Conservation (phyloP, 1,139 yeast species). For the Pichia sp. region DNA sequence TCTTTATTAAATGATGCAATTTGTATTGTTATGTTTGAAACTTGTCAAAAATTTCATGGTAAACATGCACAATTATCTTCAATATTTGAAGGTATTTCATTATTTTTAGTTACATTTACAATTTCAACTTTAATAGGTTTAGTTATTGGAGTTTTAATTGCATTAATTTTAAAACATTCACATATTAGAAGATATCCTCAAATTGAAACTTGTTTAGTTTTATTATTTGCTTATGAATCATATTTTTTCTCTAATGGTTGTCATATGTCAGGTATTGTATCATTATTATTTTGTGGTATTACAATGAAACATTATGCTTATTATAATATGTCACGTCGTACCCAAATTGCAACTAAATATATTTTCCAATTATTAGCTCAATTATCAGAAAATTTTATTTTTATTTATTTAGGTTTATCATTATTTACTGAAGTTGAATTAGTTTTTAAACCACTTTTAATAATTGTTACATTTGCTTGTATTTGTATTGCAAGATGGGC, state of each 20-base stretch:
- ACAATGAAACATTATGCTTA: constrained; percentile 96
- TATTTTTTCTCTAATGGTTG: constrained; percentile 98
- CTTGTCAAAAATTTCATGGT: constrained; percentile 94
- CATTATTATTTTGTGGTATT: constrained; percentile 90
- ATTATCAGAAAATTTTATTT: constrained; percentile 91
- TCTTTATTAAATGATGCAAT: constrained; percentile 93
- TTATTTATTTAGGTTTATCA: constrained; percentile 89
- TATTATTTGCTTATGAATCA: constrained; percentile 89
- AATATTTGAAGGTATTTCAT: constrained; percentile 87
- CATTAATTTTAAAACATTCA: constrained; percentile 83
- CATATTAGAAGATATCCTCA: constrained; percentile 92
- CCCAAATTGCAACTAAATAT: constrained; percentile 94
- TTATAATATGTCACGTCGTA: constrained; percentile 93
- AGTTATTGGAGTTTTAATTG: constrained; percentile 79
- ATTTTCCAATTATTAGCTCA: constrained; percentile 92
- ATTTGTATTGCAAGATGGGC: constrained; percentile 96
- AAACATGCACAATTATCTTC: constrained; percentile 69
- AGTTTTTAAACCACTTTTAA: constrained; percentile 87
- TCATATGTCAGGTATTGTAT: constrained; percentile 98
- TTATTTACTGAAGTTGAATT: constrained; percentile 92
- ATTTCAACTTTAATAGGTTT: constrained; percentile 90
- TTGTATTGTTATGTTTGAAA: constrained; percentile 97
- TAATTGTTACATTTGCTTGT: constrained; percentile 81
- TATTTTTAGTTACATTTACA: constrained; percentile 89
- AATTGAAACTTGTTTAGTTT: constrained; percentile 88